Conservation (phyloP, 352 stramenopile genomes). For the Phytopythium cucurbitacearum region DNA sequence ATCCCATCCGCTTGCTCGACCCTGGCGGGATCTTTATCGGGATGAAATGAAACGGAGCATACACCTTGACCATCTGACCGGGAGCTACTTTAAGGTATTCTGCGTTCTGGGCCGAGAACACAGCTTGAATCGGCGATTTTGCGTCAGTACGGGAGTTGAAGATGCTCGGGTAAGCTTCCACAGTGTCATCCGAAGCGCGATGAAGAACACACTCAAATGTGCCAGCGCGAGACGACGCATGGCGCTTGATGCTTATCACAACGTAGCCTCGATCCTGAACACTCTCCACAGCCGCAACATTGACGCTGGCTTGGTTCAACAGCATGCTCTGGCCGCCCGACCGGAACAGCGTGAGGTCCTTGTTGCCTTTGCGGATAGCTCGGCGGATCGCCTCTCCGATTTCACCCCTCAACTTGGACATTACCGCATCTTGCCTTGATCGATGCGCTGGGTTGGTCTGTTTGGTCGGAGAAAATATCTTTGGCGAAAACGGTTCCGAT, state of each 20-base stretch:
- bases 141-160: constrained; percentile 9
- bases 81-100: constrained; percentile 24
- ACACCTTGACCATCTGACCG: constrained; percentile 36
- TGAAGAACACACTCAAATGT: constrained; percentile 31
- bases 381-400: constrained; percentile 56
- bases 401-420: constrained; percentile 46
- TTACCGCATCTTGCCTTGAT: constrained; percentile 15
- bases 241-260: constrained; percentile 21
- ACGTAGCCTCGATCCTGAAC: constrained; percentile 41
- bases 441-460: constrained; percentile 6
- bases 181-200: too few species aligned
- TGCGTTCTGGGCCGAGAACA: constrained; percentile 26
- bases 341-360: constrained; percentile 57
- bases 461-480: constrained; percentile 59
- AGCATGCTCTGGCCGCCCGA: constrained; percentile 52
- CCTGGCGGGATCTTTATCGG: constrained; percentile 15
- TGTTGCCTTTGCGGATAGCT: constrained; percentile 41
- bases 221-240: constrained; percentile 6
- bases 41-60: constrained; percentile 59
- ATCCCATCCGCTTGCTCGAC: constrained; percentile 7
- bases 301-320: constrained; percentile 15
- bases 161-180: background rate
- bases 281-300: constrained; percentile 21
- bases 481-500: constrained; percentile 41
- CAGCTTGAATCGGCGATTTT: constrained; percentile 18